phyloP scores from a whole-genome alignment of 345 rosid genomes.

The Cardamine occulta region DNA sequence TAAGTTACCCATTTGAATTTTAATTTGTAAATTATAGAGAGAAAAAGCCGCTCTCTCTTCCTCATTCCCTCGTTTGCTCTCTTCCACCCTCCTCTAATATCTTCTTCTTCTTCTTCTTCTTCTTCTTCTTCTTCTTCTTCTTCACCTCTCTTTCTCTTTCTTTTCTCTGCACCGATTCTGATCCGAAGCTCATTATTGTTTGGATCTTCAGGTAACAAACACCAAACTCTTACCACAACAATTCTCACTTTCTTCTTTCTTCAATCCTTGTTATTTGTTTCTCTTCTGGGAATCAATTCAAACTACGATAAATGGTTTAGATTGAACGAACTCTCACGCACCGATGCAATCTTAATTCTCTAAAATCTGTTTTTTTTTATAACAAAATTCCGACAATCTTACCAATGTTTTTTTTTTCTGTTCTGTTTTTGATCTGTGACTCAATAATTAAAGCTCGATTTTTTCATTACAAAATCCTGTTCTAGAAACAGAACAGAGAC shows the following conservation, averaged over 20 bases:
- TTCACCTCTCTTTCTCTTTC: neutral
- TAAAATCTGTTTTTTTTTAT: constrained; percentile 3
- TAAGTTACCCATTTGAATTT: neutral
- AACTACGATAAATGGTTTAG: neutral
- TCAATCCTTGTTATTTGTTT: neutral
- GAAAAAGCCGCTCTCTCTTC: constrained; percentile 36
- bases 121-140: neutral
- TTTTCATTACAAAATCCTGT: neutral
- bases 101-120: neutral
- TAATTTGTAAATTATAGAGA: constrained; percentile 20
- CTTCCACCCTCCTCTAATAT: constrained; percentile 36
- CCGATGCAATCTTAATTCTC: neutral
- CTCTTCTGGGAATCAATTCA: constrained; percentile 7
- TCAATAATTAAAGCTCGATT: neutral
- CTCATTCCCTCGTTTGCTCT: constrained; percentile 17
- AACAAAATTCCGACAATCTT: constrained; percentile 23
- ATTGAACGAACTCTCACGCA: constrained; percentile 1
- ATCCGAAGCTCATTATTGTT: constrained; percentile 16
- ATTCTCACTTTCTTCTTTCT: neutral
- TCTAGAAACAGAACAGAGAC: constrained; percentile 33
- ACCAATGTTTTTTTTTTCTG: neutral
- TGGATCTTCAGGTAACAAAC: constrained; percentile 36
- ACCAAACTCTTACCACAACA: neutral
- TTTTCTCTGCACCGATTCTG: constrained; percentile 18
- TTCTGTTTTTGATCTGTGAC: neutral